Conservation (phyloP, 306 rosid species). For the Vigna nakashimae region DNA sequence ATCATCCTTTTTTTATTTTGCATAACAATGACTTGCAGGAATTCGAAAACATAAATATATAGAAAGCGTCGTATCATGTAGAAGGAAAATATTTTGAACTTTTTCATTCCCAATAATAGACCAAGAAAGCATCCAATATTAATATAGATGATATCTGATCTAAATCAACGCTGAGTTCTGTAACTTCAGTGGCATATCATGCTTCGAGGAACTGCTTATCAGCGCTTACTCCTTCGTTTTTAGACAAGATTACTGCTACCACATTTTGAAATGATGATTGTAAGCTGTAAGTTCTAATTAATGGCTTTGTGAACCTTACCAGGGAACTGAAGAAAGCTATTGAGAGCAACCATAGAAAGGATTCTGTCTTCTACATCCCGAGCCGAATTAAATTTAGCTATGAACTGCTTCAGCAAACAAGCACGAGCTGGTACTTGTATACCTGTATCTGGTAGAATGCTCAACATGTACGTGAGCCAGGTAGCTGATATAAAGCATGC, state of each 20-base stretch:
- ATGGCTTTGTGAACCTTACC: slow-evolving; percentile 57
- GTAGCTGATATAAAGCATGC: slow-evolving; percentile 80
- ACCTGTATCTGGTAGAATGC: slow-evolving; percentile 87
- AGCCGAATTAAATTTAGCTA: slow-evolving; percentile 73
- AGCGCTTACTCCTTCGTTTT: slow-evolving; percentile 23
- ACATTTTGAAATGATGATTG: slow-evolving; percentile 9
- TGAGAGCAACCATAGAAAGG: slow-evolving; percentile 84
- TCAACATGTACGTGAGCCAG: slow-evolving; percentile 85
- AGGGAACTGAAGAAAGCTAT: slow-evolving; percentile 72
- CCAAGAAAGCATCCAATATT: slow-evolving; percentile 1
- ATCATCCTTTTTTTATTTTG: slow-evolving; percentile 13
- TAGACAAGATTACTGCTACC: not conserved
- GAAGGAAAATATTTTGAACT: not conserved
- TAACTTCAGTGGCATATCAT: slow-evolving; percentile 25
- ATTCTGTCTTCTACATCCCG: slow-evolving; percentile 72
- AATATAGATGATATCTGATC: slow-evolving; percentile 16
- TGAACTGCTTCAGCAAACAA: slow-evolving; percentile 73
- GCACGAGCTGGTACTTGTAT: slow-evolving; percentile 76
- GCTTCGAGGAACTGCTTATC: slow-evolving; percentile 15
- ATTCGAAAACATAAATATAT: slow-evolving; percentile 22
- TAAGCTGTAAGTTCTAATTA: slow-evolving; percentile 1
- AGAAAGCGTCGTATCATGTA: slow-evolving; percentile 25
- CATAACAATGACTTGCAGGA: slow-evolving; percentile 15
- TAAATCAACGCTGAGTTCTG: slow-evolving; percentile 36
- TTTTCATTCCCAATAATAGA: not conserved